These are phyloP conservation scores for Didymosphaeria variabile DNA, from an alignment of 2,329 filamentous ascomycete genomes.

Conservation along the genomic window DNA sequence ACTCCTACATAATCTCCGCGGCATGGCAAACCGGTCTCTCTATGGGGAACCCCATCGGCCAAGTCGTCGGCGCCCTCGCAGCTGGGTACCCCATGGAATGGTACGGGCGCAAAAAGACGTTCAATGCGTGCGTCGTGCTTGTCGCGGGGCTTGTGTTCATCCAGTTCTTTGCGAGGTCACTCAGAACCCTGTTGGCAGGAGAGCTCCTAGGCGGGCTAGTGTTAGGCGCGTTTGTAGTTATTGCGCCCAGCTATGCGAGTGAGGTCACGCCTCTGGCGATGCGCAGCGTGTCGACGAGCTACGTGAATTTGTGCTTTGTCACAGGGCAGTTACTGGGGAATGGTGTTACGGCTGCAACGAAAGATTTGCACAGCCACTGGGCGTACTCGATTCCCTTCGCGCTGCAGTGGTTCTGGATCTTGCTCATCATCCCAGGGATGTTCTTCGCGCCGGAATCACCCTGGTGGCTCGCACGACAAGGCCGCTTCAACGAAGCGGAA, in stretches of 20 bases:
- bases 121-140: slow-evolving; percentile 29
- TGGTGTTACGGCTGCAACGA: slow-evolving; percentile 50
- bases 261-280: slow-evolving; percentile 70
- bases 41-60: slow-evolving; percentile 66
- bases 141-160: slow-evolving; percentile 64
- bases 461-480: slow-evolving; percentile 77
- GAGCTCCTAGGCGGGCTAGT: slow-evolving; percentile 68
- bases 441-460: slow-evolving; percentile 74
- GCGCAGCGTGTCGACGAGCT: slow-evolving; percentile 66
- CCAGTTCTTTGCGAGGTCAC: slow-evolving; percentile 68
- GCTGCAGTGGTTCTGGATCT: slow-evolving; percentile 77
- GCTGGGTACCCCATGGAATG: slow-evolving; percentile 50
- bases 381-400: slow-evolving; percentile 71
- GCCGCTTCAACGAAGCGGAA: slow-evolving; percentile 71
- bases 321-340: slow-evolving; percentile 67
- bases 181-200: slow-evolving; percentile 66
- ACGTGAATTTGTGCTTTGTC: slow-evolving; percentile 70
- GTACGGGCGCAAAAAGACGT: slow-evolving; percentile 43
- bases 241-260: slow-evolving; percentile 70
- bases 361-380: slow-evolving; percentile 61
- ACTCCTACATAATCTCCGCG: slow-evolving; percentile 50
- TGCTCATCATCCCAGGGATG: slow-evolving; percentile 70
- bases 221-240: slow-evolving; percentile 68
- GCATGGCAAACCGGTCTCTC: slow-evolving; percentile 51
- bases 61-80: slow-evolving; percentile 63